Base-by-base conservation (phyloP, 1,284 basidiomycete genomes). In the Malassezia globosa region DNA sequence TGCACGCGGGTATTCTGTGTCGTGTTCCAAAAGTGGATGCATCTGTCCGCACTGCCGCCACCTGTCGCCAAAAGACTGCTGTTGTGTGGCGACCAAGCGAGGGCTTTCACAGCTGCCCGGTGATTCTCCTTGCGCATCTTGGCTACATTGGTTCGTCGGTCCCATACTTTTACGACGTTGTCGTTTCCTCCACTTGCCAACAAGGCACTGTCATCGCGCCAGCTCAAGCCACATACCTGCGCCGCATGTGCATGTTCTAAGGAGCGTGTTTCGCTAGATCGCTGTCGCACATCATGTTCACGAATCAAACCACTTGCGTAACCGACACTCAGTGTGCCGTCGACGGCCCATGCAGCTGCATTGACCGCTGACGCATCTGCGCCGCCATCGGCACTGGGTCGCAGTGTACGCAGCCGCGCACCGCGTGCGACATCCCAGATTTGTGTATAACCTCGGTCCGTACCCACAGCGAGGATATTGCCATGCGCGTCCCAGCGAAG, bases 21-120 rank as follows among this genome's bases (percentile, higher is more conserved):
- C 34, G 66, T 66, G 50, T 70, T 70, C 88, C 89, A 94, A 55
- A 94, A 78, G 69, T 96, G 86, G 61, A 96, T 86, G 21, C 83
- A 87, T 33, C 87, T 85, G 69, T 97, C 92, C 55, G 85, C 85
- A 0, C 88, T 90, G 0, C 94, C 94, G 1, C 94, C 94, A 0
- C 94, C 94, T 0, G 85, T 83, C 0, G 92, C 92, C 39, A 97
- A 80, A 7, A 97, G 77, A 7, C 84, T 84, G 0, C 84, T 80
- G 74, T 92, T 87, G 89, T 92, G 96, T 0, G 92, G 88, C 60
- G 87, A 95, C 88, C 94, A 99, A 0, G 88, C 87, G 37, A 99
- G 76, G 0, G 89, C 90, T 43, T 64, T 66, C 29, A 71, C 65
- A 1, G 68, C 67, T 6, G 64, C 65, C 21, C 57, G 54, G 47